These are phyloP conservation scores for Fagopyrum esculentum DNA, from an alignment of 148 eudicot species.

Conservation along the genomic window DNA sequence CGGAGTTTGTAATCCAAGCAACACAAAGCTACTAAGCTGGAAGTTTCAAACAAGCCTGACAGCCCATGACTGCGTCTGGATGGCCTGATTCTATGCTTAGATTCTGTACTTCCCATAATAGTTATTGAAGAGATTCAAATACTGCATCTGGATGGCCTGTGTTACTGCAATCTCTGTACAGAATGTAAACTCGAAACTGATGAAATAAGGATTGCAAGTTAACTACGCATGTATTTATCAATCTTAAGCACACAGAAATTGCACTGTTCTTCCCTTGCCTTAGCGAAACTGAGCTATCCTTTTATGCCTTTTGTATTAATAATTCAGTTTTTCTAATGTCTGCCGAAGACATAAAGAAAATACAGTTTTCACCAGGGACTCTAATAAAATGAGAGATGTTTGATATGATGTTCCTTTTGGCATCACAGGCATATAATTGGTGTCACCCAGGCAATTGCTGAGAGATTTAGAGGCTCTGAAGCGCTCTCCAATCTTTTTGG, in stretches of 20 bases:
- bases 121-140: neutral
- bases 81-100: neutral
- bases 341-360: neutral
- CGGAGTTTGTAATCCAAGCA: neutral
- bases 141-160: neutral
- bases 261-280: neutral
- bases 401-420: neutral
- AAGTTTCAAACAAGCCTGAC: neutral
- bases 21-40: neutral
- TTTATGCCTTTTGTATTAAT: neutral
- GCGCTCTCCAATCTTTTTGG: constrained; percentile 1
- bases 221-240: neutral
- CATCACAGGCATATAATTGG: neutral
- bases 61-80: neutral
- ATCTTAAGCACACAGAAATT: neutral
- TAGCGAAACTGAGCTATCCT: neutral
- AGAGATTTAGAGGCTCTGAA: neutral
- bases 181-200: constrained; percentile 4
- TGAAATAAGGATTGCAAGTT: neutral
- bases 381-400: neutral
- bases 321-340: neutral
- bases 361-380: neutral
- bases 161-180: constrained; percentile 11
- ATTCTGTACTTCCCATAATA: neutral
- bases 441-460: constrained; percentile 3